A percentile compares a stretch with the other conserved stretches of the same genome.
Conservation (phyloP, 495 filamentous ascomycete species). For the Paragyromitra xinjiangensis region DNA sequence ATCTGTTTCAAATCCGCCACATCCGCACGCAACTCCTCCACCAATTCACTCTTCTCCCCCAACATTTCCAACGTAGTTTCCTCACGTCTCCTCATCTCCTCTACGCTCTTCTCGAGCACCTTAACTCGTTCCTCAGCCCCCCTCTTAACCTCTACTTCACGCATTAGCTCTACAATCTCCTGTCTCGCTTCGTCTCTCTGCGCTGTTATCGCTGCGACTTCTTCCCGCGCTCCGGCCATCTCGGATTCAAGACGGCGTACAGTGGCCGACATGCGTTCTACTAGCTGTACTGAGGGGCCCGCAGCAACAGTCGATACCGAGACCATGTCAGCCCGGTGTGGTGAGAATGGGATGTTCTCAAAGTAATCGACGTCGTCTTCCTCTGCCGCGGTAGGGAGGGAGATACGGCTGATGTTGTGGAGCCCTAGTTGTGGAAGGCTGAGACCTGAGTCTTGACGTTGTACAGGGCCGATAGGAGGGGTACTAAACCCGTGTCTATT, state of each 20-base stretch:
- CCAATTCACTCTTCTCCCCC: conserved; percentile 94
- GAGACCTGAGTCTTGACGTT: conserved; percentile 50
- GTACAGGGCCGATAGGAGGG: conserved; percentile 18
- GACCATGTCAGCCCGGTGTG: conserved; percentile 83
- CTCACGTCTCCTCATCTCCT: conserved; percentile 74
- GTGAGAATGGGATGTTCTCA: conserved; percentile 65
- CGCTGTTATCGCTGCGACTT: conserved; percentile 76
- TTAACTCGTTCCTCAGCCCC: conserved; percentile 67
- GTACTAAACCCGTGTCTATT: conserved; percentile 46
- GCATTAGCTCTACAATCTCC: conserved; percentile 88
- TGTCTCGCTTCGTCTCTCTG: conserved; percentile 91
- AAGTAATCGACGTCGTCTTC: conserved; percentile 63
- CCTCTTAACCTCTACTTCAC: conserved; percentile 77
- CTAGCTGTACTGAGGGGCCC: conserved; percentile 91
- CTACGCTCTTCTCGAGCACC: conserved; percentile 72
- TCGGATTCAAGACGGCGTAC: conserved; percentile 91
- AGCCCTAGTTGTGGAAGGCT: conserved; percentile 60
- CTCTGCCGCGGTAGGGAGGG: conserved; percentile 54
- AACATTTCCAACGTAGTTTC: conserved; percentile 92
- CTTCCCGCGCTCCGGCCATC: conserved; percentile 83
- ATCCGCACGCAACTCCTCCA: conserved; percentile 88
- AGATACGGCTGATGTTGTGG: conserved; percentile 61
- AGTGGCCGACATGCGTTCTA: conserved; percentile 94
- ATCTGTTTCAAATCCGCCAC: conserved; percentile 92
- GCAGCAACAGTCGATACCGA: conserved; percentile 88